phyloP scores from a whole-genome alignment of 805 yeast genomes.

The Ogataea methylovora region DNA sequence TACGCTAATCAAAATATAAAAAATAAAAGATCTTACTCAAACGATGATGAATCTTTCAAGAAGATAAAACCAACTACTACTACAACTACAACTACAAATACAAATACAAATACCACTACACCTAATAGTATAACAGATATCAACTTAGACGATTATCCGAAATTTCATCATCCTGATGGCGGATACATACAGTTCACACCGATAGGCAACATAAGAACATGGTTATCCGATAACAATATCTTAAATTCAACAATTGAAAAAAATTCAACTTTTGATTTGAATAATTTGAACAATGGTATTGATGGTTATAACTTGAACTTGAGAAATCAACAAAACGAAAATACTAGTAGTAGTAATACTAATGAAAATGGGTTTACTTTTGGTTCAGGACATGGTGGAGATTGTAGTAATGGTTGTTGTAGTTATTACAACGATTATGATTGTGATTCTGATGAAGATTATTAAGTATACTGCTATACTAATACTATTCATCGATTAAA shows the following conservation, averaged over 20 bases:
- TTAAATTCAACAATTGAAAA: constrained; percentile 42
- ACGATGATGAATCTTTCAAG: no score
- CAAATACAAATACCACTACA: constrained; percentile 4
- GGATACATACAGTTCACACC: constrained; percentile 57
- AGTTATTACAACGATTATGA: constrained; percentile 15
- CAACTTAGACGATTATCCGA: constrained; percentile 41
- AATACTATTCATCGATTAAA: no score
- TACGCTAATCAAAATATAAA: no score
- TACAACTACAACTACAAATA: constrained; percentile 1
- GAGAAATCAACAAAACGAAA: no score
- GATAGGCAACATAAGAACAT: constrained; percentile 49
- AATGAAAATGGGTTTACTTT: constrained; percentile 6
- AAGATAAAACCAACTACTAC: constrained; percentile 1
- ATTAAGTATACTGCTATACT: no score
- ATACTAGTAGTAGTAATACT: constrained; percentile 10
- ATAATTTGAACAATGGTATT: constrained; percentile 24
- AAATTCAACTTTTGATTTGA: constrained; percentile 25
- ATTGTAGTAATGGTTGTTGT: constrained; percentile 4
- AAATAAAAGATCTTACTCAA: no score
- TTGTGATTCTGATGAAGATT: constrained; percentile 19
- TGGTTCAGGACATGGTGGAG: constrained; percentile 6
- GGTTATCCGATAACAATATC: constrained; percentile 34
- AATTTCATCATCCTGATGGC: constrained; percentile 54
- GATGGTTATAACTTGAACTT: constrained; percentile 28
- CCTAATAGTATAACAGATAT: constrained; percentile 20